Base-by-base conservation (phyloP, 768 basidiomycete genomes). In the Gautieria morchelliformis region DNA sequence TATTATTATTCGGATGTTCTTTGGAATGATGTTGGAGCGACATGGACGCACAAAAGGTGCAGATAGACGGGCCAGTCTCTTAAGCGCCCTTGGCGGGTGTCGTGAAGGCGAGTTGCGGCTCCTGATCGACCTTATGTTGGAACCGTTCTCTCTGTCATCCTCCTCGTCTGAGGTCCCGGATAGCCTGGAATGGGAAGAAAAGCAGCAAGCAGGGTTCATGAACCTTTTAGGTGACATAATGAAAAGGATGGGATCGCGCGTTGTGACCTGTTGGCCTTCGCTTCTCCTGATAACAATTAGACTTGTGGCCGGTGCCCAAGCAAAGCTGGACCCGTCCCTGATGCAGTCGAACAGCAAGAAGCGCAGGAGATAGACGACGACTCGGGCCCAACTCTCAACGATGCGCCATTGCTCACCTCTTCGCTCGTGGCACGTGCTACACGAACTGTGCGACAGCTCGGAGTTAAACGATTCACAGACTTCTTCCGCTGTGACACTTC, bases 81-180 rank as follows among this genome's bases (percentile, higher is more conserved):
- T 98, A 41, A 74, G 81, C 15, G 71, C 85, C 0, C 73, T 98
- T 17, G 80, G 78, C 0, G 80, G 80, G 1, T 93, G 89, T 64
- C 75, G 77, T 0, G 76, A 87, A 44, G 75, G 79, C 15, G 95
- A 97, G 66, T 76, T 98, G 6, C 73, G 72, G 0, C 72, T 90
- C 1, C 74, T 99, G 0, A 82, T 94, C 17, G 85, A 92, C 61
- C 75, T 98, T 56, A 98, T 98, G 92, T 68, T 97, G 41, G 76
- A 77, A 51, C 89, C 90, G 0, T 77, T 94, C 59, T 53, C 19
- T 3, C 56, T 76, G 19, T 56, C 45, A 1, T 60, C 73, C n/a
- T 56, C 70, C 5, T 63, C 70, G 15, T 46, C 58, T 1, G 65
- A 59, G 0, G 71, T 78, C 14, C 72, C 76, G 17, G 61, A 15